Conservation (phyloP, 495 filamentous ascomycete genomes). For the Penicillium crystallinum region DNA sequence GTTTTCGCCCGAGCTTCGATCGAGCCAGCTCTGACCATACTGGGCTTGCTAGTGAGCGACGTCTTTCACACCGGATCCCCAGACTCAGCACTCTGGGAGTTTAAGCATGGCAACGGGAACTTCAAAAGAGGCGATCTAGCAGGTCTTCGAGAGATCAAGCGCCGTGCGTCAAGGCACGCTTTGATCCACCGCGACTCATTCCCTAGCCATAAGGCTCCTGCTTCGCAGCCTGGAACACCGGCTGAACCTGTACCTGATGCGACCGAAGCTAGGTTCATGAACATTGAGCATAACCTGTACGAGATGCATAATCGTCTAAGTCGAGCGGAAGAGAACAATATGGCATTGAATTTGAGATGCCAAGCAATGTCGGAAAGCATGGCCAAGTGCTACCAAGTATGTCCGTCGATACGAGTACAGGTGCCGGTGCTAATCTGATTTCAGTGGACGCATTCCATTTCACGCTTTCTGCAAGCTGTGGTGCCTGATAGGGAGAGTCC, state of each 20-base stretch:
- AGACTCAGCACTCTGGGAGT: conserved; percentile 95
- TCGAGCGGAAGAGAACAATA: conserved; percentile 78
- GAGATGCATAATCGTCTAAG: conserved; percentile 71
- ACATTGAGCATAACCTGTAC: conserved; percentile 75
- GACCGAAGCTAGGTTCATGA: conserved; percentile 66
- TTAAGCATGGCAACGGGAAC: conserved; percentile 96
- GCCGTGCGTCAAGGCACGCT: conserved; percentile 91
- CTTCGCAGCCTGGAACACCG: conserved; percentile 76
- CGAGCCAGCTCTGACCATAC: conserved; percentile 10
- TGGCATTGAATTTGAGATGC: conserved; percentile 72
- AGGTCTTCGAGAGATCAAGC: conserved; percentile 91
- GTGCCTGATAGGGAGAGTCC: conserved; percentile 61
- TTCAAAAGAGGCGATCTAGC: conserved; percentile 93
- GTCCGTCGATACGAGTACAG: conserved; percentile 7
- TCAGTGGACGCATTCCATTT: conserved; percentile 71
- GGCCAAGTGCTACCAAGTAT: conserved; percentile 67
- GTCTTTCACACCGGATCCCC: conserved; percentile 97
- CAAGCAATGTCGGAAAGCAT: conserved; percentile 79
- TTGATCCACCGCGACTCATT: conserved; percentile 94
- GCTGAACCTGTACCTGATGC: conserved; percentile 76
- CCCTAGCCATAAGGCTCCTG: conserved; percentile 64
- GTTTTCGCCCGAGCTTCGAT: not conserved
- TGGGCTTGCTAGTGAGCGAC: conserved; percentile 70
- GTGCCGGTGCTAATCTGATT: conserved; percentile 11
- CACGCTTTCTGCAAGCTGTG: conserved; percentile 62